These are phyloP conservation scores for Cercospora berteroae DNA, from an alignment of 2,329 filamentous ascomycete species.

Conservation along the genomic window DNA sequence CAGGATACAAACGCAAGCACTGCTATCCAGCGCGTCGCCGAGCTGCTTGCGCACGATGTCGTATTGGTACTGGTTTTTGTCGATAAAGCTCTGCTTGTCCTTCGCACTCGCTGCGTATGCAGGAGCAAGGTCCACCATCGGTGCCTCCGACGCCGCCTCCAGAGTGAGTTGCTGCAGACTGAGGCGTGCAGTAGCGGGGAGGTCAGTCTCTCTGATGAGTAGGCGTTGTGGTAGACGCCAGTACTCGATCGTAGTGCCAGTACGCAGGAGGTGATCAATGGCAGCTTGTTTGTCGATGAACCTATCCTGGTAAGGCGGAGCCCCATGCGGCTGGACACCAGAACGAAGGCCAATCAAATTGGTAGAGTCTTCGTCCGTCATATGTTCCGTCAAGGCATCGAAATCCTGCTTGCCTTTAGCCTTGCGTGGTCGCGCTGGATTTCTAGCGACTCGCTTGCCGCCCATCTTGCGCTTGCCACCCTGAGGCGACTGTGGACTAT, in stretches of 20 bases:
- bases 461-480: background rate
- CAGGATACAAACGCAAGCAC: background rate
- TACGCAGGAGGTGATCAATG: background rate
- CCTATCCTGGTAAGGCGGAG: background rate
- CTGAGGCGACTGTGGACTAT: too few species aligned
- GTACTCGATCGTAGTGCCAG: background rate
- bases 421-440: background rate
- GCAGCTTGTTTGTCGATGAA: background rate
- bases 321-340: background rate
- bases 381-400: background rate
- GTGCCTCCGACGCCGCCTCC: too few species aligned
- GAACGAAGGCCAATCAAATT: background rate
- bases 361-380: background rate
- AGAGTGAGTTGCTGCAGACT: background rate
- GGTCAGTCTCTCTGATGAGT: background rate
- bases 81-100: background rate
- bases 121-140: too few species aligned
- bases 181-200: background rate
- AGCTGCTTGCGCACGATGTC: background rate
- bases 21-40: background rate
- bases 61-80: background rate
- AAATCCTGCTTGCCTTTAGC: background rate
- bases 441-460: background rate
- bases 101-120: too few species aligned
- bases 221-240: background rate